These are phyloP conservation scores for Exophiala mesophila DNA, from an alignment of 2,329 filamentous ascomycete species.

Conservation along the genomic window DNA sequence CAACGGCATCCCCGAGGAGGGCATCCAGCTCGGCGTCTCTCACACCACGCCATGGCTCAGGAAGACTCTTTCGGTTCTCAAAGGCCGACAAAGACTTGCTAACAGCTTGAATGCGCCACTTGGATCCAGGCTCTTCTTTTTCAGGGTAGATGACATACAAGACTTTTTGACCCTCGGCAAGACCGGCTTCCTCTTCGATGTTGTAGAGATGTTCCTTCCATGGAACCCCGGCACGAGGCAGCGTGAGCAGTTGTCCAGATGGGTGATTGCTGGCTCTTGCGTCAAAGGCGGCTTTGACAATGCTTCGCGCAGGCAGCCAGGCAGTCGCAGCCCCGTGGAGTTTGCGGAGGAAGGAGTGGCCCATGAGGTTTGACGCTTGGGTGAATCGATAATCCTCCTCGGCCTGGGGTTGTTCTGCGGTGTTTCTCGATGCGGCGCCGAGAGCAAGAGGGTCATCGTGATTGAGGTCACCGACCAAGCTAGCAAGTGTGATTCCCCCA, in stretches of 20 bases:
- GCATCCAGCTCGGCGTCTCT: slow-evolving; percentile 78
- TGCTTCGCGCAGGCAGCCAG: slow-evolving; percentile 82
- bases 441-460: slow-evolving; percentile 50
- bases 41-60: slow-evolving; percentile 86
- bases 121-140: slow-evolving; percentile 65
- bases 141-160: slow-evolving; percentile 92
- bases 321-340: slow-evolving; percentile 68
- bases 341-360: slow-evolving; percentile 79
- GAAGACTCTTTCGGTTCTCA: slow-evolving; percentile 83
- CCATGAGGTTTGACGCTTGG: slow-evolving; percentile 74
- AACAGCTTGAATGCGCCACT: slow-evolving; percentile 95
- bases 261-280: slow-evolving; percentile 64
- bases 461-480: slow-evolving; percentile 76
- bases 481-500: slow-evolving; percentile 76
- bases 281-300: slow-evolving; percentile 71
- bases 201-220: slow-evolving; percentile 97
- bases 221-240: slow-evolving; percentile 70
- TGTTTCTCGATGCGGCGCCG: slow-evolving; percentile 40
- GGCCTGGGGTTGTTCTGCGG: slow-evolving; percentile 56
- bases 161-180: slow-evolving; percentile 50
- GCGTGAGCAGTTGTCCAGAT: slow-evolving; percentile 73
- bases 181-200: slow-evolving; percentile 62
- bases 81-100: slow-evolving; percentile 80
- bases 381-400: slow-evolving; percentile 78
- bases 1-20: slow-evolving; percentile 38